phyloP scores from a whole-genome alignment of 208 protist species.

The Wallacemonas sp. region DNA sequence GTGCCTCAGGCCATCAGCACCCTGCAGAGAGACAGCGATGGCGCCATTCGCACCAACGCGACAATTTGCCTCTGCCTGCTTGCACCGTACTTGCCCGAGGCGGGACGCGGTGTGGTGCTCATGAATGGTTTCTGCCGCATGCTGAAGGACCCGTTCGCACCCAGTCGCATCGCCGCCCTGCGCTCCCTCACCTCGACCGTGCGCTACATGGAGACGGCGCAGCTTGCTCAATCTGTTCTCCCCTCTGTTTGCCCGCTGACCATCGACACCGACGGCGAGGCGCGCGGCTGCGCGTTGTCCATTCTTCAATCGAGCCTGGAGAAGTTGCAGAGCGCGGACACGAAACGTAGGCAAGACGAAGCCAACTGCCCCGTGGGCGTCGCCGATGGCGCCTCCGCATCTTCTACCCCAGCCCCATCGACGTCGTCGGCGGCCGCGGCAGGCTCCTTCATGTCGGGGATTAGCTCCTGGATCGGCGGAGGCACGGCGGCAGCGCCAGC shows the following conservation, averaged over 20 bases:
- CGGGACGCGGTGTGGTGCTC: slow-evolving; percentile 48
- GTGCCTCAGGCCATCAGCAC: slow-evolving; percentile 48
- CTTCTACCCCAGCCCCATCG: background rate
- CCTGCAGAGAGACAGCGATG: slow-evolving; percentile 78
- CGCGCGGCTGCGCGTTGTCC: slow-evolving; percentile 43
- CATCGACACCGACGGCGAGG: slow-evolving; percentile 58
- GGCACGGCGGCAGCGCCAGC: background rate
- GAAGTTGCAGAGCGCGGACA: slow-evolving; percentile 18
- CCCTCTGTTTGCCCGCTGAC: slow-evolving; percentile 57
- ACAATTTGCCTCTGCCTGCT: slow-evolving; percentile 82
- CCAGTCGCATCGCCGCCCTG: slow-evolving; percentile 63
- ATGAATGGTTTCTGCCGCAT: slow-evolving; percentile 68
- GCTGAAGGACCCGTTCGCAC: slow-evolving; percentile 83
- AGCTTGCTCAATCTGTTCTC: slow-evolving; percentile 56
- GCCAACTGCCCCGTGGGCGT: slow-evolving; percentile 11
- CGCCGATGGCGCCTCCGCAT: background rate
- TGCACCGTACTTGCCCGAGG: slow-evolving; percentile 18
- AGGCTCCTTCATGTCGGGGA: background rate
- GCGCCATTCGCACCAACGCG: slow-evolving; percentile 84
- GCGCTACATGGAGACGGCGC: slow-evolving; percentile 30
- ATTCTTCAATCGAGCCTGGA: slow-evolving; percentile 32
- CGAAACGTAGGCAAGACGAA: slow-evolving; percentile 15
- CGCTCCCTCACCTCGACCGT: slow-evolving; percentile 49
- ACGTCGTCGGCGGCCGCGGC: background rate
- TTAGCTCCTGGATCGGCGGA: background rate